phyloP scores from a whole-genome alignment of 2,329 filamentous ascomycete species.

The Camillea tinctor region DNA sequence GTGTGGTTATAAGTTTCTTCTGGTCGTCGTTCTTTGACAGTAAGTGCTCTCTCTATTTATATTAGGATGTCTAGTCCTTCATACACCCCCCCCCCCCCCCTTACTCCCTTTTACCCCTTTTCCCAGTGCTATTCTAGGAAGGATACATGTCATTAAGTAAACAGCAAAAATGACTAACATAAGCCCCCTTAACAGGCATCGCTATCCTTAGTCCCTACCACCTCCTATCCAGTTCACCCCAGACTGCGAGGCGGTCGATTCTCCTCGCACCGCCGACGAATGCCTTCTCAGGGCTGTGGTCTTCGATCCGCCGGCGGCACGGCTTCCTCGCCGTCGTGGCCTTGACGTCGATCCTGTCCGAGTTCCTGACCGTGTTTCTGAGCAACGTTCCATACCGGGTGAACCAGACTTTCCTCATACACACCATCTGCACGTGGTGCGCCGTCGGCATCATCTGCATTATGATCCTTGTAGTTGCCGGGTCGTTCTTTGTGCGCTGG shows the following conservation, averaged over 20 bases:
- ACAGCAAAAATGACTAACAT: conserved; percentile 1
- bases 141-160: no score
- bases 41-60: conserved; percentile 19
- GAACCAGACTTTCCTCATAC: conserved; percentile 34
- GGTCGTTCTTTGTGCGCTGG: conserved; percentile 35
- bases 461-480: conserved; percentile 36
- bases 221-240: conserved; percentile 27
- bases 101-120: no score
- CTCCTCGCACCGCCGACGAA: conserved; percentile 21
- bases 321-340: conserved; percentile 33
- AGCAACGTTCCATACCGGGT: conserved; percentile 39
- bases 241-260: conserved; percentile 32
- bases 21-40: conserved; percentile 39
- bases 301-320: conserved; percentile 34
- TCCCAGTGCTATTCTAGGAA: no score
- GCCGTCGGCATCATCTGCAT: conserved; percentile 33
- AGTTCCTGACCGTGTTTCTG: conserved; percentile 35
- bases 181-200: conserved; percentile 29
- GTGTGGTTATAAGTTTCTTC: conserved; percentile 37
- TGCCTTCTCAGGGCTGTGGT: conserved; percentile 22
- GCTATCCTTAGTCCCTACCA: conserved; percentile 38
- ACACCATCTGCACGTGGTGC: conserved; percentile 33
- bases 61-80: no score
- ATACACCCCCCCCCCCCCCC: no score
- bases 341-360: conserved; percentile 35